Evolutionary conservation across 2,329 filamentous ascomycete genomes (phyloP).

Genomic region (Pseudogymnoascus sp.): DNA sequence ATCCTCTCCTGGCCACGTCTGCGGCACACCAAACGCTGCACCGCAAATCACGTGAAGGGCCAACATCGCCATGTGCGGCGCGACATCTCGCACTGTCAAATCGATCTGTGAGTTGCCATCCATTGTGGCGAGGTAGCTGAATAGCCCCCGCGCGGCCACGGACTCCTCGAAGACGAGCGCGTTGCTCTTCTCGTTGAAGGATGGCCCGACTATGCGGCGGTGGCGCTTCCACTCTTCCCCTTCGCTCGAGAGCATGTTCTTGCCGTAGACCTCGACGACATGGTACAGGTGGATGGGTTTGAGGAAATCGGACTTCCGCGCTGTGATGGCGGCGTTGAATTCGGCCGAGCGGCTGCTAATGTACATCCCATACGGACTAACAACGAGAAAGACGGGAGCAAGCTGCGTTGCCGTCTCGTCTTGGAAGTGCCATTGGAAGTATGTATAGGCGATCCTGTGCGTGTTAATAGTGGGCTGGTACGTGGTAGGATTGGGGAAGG

Average conservation of each 20-base stretch:
- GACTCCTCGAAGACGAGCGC: constrained; percentile 37
- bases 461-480: not conserved
- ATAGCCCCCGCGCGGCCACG: constrained; percentile 36
- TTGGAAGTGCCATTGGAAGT: constrained; percentile 1
- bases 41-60: constrained; percentile 48
- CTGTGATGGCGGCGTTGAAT: not conserved
- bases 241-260: constrained; percentile 27
- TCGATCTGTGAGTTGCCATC: constrained; percentile 11
- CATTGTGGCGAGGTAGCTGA: constrained; percentile 32
- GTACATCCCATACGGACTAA: constrained; percentile 5
- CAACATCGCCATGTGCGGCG: constrained; percentile 42
- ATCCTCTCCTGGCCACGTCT: constrained; percentile 37
- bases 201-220: constrained; percentile 27
- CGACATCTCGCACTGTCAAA: constrained; percentile 35
- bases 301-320: constrained; percentile 21
- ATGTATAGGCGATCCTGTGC: not conserved
- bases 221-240: constrained; percentile 29
- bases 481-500: not conserved
- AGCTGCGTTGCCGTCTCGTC: not conserved
- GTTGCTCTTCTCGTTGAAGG: constrained; percentile 42
- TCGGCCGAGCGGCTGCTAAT: not conserved
- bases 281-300: constrained; percentile 27
- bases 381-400: not conserved
- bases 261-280: constrained; percentile 28
- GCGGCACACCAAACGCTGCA: constrained; percentile 41